These are phyloP conservation scores for Apiotrichum montevideense DNA, from an alignment of 1,284 basidiomycete genomes.

Conservation along the genomic window DNA sequence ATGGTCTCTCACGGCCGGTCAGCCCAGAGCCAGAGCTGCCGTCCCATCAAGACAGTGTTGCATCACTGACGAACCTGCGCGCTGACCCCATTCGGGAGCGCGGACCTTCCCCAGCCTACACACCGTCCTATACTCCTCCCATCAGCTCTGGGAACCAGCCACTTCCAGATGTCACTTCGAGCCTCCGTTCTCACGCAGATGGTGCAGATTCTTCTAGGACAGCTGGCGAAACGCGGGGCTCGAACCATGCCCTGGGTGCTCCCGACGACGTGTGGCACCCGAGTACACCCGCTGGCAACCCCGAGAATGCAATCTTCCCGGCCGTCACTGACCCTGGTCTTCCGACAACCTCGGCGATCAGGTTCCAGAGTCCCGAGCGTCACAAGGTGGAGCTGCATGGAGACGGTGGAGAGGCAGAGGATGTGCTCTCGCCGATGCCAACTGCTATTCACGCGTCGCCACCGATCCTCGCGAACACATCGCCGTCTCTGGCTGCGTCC, in stretches of 20 bases:
- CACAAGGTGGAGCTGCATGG: no score
- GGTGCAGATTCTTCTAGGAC: background rate
- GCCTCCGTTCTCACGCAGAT: constrained; percentile 20
- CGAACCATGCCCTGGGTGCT: background rate
- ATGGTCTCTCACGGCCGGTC: constrained; percentile 19
- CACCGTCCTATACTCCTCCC: constrained; percentile 6
- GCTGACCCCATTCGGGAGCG: constrained; percentile 15
- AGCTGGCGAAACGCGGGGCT: constrained; percentile 1
- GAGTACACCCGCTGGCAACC: background rate
- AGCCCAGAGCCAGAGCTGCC: background rate
- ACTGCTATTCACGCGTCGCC: background rate
- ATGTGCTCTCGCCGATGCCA: background rate
- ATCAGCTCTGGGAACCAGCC: background rate
- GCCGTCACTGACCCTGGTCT: background rate
- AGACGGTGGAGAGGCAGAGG: background rate
- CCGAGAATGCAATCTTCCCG: background rate
- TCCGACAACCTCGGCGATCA: background rate
- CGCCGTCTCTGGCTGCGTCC: background rate
- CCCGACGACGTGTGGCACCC: background rate
- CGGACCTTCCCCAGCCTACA: constrained; percentile 46
- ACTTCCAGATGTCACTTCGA: constrained; percentile 23
- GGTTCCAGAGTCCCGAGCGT: background rate
- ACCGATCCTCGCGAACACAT: background rate
- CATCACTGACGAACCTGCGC: constrained; percentile 1
- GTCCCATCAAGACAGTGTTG: background rate